Evolutionary conservation across 129 eudicot genomes (phyloP).

Genomic region (Saposhnikovia divaricata): DNA sequence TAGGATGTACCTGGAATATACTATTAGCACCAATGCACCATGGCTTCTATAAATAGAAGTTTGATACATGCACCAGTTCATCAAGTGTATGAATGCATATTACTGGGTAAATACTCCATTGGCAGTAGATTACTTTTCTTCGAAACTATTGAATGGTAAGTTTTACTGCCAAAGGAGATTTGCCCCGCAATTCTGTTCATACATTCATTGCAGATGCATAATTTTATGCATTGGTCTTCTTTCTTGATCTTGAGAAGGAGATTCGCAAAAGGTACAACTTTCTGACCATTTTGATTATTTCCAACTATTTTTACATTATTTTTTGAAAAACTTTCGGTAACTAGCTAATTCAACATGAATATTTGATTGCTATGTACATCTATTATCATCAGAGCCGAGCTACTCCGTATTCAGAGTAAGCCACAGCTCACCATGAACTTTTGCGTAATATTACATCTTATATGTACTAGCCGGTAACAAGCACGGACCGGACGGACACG

Average conservation of each 20-base stretch:
- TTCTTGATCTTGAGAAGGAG: not conserved
- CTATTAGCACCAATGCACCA: not conserved
- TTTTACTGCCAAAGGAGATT: slow-evolving; percentile 8
- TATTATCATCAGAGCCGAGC: too few species aligned
- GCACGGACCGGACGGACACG: too few species aligned
- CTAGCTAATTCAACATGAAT: not conserved
- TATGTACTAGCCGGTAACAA: too few species aligned
- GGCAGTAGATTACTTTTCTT: slow-evolving; percentile 15
- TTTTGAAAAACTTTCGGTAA: too few species aligned
- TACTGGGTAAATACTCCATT: slow-evolving; percentile 36
- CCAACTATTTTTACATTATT: too few species aligned
- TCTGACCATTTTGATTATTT: too few species aligned
- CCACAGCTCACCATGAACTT: too few species aligned
- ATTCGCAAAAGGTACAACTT: too few species aligned
- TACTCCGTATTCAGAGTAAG: too few species aligned
- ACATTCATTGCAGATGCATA: not conserved
- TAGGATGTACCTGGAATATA: not conserved
- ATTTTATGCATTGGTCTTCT: not conserved
- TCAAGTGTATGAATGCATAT: slow-evolving; percentile 21
- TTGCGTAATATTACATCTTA: too few species aligned
- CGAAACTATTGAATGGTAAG: not conserved
- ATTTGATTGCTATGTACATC: not conserved
- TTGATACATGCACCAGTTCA: not conserved
- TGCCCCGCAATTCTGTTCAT: slow-evolving; percentile 10
- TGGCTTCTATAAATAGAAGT: not conserved